Evolutionary conservation across 2,329 filamentous ascomycete genomes (phyloP), one percentile per base, ranked within the genome.

Genomic region (Alternaria novae-zelandiae): DNA sequence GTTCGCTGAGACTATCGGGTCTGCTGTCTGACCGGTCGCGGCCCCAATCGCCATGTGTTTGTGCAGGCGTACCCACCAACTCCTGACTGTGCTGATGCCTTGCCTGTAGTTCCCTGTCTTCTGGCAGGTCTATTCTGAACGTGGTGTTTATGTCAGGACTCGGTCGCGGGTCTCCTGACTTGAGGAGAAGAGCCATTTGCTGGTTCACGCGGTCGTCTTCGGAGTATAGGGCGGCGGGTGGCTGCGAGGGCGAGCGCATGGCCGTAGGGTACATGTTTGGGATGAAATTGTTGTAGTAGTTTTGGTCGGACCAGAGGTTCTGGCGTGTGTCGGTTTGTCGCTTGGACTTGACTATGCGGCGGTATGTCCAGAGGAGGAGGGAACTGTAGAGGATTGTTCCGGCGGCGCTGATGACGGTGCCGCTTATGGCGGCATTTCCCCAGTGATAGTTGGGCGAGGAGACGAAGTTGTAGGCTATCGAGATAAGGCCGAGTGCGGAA

Each of bases 121-220:
- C 75, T 6, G 79, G 80, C 20, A 81, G 68, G 47, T 80, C 74
- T 51, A 85, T 83, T 21, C 73, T 74, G 70, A 82, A 84, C 0
- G 83, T 84, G 61, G 77, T 78, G 62, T 74, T 66, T 53, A 80
- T 72, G 67, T 79, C 68, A 36, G 78, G 64, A 59, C 74, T 72
- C 20, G 75, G 64, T 64, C 76, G 73, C 4, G 72, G 59, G 50
- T 82, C 78, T 25, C 68, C 67, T 59, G 15, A n/a, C n/a, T 76
- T 76, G 59, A 85, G 79, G 0, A 86, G 77, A 65, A 82, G 78
- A n/a, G 83, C 79, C 80, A 85, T 84, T 64, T 86, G 84, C 67
- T 84, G 82, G 28, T 83, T 82, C 61, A 84, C 82, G 63, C 81
- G 76, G 54, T 86, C 84, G 57, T 85, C 83, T 68, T 86, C 84